These are phyloP conservation scores for Priceomyces medius DNA, from an alignment of 805 yeast genomes.

Conservation along the genomic window DNA sequence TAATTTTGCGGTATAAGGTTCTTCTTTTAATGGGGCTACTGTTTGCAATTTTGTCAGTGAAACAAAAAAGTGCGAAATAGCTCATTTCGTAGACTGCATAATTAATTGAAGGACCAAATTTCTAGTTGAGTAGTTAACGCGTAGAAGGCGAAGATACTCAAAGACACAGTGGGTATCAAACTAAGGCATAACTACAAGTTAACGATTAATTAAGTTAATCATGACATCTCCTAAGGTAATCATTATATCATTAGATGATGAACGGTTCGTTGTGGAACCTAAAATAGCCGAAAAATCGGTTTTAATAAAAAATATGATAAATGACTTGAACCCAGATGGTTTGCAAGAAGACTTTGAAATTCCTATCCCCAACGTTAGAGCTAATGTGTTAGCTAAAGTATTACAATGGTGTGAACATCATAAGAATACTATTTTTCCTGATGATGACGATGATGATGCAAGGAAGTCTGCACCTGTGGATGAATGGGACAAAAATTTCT, in stretches of 20 bases:
- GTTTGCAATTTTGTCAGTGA: no score
- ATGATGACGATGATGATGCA: constrained; percentile 78
- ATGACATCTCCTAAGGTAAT: constrained; percentile 42
- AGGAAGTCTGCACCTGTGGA: constrained; percentile 89
- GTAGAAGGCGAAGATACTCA: no score
- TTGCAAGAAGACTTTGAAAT: constrained; percentile 73
- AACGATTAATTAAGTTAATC: not conserved
- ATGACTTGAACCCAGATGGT: constrained; percentile 59
- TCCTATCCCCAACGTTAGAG: constrained; percentile 88
- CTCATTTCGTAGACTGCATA: no score
- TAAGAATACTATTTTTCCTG: constrained; percentile 73
- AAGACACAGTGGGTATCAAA: no score
- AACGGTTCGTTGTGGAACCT: constrained; percentile 70
- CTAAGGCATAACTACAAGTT: no score
- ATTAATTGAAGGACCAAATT: no score
- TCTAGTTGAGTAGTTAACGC: no score
- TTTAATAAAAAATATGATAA: constrained; percentile 81
- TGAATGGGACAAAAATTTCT: constrained; percentile 93
- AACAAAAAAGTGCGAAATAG: no score
- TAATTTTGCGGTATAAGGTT: no score
- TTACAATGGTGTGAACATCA: constrained; percentile 96
- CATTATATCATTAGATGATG: constrained; percentile 78
- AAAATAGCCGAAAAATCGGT: constrained; percentile 85
- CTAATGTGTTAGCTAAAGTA: constrained; percentile 85
- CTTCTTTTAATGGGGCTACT: no score